Base-by-base conservation (phyloP, 768 basidiomycete genomes). In the Russula foetens region DNA sequence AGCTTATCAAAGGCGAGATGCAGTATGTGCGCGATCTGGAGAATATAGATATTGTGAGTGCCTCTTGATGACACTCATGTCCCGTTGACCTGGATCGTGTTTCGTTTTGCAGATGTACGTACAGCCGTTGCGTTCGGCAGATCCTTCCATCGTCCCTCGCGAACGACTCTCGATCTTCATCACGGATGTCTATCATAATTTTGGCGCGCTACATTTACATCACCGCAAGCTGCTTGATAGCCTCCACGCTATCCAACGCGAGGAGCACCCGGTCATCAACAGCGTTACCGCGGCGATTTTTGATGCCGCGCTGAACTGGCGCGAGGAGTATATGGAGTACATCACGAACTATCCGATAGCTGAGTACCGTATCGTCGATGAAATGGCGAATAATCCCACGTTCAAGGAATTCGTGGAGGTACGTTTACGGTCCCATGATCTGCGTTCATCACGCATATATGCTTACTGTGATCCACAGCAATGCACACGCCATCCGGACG, bases 1-100 rank as follows among this genome's bases (percentile, higher is more conserved):
- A 97, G 75, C 72, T 96, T 63, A 96, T 97, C 72, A 91, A 96
- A 72, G 90, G 90, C 64, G 93, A 97, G 72, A 96, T 96, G 92
- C 84, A 85, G 28, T 97, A 95, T 69, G 93, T 96, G 28, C 90
- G 86, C 67, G 93, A 97, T 76, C 73, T 97, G 60, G 90, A 93
- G 72, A 88, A 86, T 57, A 87, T 97, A 47, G 86, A 88, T 62
- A 77, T 76, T 62, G 92, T 93, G 67, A 12, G 83, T 26, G 12
- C 12, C 11, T 31, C 57, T 29, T 35, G 17, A 44, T 6, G 41
- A 44, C 4, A 2, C 28, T 12, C n/a, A 23, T 46, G 23, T 28
- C 11, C 8, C 15, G 9, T 45, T 47, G 46, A 50, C 19, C 29
- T 17, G 7, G 50, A 29, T 57, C 24, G 39, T 61, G 39, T 51